Percentiles rank a stretch among this genome's conserved stretches.
Conservation (phyloP, 768 basidiomycete genomes). For the Phlebiopsis flavidoalba region DNA sequence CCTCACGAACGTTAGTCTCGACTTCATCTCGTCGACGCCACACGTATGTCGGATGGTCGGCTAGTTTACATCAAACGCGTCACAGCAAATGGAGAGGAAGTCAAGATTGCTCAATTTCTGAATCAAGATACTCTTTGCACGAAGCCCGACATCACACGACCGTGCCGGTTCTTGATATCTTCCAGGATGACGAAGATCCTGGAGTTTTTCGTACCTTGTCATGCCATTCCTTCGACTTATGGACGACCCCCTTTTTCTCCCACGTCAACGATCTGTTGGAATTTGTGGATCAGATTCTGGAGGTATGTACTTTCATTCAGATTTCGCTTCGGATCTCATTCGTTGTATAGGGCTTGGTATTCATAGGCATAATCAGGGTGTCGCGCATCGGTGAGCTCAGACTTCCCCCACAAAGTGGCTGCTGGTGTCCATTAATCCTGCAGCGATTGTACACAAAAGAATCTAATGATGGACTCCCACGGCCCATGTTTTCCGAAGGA, state of each 20-base stretch:
- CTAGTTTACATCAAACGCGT: constrained; percentile 28
- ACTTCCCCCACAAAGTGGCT: too few relatives aligned
- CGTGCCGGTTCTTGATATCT: constrained; percentile 17
- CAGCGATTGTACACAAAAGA: constrained; percentile 7
- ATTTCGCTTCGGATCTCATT: background rate
- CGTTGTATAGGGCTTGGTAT: constrained; percentile 13
- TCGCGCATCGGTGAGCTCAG: constrained; percentile 22
- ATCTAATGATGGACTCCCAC: constrained; percentile 12
- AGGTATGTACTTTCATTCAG: constrained; percentile 8
- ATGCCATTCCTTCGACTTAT: constrained; percentile 14
- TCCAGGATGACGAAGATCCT: constrained; percentile 11
- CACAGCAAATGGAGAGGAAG: constrained; percentile 5
- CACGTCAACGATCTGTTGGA: constrained; percentile 18
- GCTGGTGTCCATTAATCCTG: background rate
- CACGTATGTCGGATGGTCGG: constrained; percentile 20
- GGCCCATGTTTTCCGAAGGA: constrained; percentile 3
- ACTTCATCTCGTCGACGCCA: constrained; percentile 25
- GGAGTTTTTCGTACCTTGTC: constrained; percentile 17
- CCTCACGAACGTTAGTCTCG: background rate
- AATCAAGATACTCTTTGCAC: background rate
- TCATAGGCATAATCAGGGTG: constrained; percentile 16
- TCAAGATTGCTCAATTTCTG: constrained; percentile 11
- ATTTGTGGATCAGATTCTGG: constrained; percentile 19
- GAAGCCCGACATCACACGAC: constrained; percentile 21
- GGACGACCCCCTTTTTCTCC: constrained; percentile 13